Evolutionary conservation across 345 rosid species (phyloP).

Genomic region (Firmiana major): DNA sequence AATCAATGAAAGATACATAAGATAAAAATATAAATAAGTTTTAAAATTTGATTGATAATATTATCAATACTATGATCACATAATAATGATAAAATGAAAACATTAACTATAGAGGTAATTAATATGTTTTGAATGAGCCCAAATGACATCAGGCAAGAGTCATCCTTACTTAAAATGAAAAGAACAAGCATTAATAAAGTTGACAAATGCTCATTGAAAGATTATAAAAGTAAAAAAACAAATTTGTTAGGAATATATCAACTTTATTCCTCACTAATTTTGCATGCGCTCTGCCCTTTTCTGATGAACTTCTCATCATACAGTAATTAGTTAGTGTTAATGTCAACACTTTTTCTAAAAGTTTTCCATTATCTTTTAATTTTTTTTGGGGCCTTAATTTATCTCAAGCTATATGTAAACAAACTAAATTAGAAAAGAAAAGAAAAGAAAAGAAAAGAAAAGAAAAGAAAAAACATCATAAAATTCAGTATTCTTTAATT

Average conservation of each 20-base stretch:
- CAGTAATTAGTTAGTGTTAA: neutral
- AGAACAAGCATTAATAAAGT: neutral
- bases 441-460: too few species aligned
- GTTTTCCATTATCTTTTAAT: neutral
- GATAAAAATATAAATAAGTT: too few species aligned
- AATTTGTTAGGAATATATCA: neutral
- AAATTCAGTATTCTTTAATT: too few species aligned
- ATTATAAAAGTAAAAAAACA: neutral
- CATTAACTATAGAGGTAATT: too few species aligned
- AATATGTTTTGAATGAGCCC: neutral
- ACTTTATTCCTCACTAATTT: neutral
- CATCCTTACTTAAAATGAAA: neutral
- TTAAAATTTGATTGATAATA: neutral
- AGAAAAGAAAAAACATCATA: too few species aligned
- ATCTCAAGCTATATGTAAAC: neutral
- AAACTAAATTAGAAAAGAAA: neutral
- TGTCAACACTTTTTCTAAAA: neutral
- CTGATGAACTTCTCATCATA: neutral
- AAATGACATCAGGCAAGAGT: slow-evolving; percentile 1
- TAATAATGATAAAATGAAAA: too few species aligned
- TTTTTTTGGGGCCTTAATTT: neutral
- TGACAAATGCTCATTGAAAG: neutral
- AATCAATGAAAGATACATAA: too few species aligned
- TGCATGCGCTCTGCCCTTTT: neutral
- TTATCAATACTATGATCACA: neutral